Evolutionary conservation across 108 stramenopile species (phyloP).

Genomic region (Seminavis robusta): DNA sequence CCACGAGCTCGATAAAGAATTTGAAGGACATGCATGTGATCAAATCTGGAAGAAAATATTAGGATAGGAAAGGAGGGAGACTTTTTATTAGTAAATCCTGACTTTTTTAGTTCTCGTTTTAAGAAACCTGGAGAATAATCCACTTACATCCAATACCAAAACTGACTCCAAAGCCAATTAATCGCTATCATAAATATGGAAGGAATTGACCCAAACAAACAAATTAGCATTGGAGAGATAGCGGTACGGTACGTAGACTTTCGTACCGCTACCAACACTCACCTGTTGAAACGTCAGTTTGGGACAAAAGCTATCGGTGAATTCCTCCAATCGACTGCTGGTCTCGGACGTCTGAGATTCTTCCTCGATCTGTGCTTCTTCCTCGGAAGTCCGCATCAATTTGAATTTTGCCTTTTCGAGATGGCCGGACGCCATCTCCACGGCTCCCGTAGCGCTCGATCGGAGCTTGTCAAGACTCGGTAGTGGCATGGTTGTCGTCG

Average conservation of each 20-base stretch:
- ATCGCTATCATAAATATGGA: conserved; percentile 15
- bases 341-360: conserved; percentile 22
- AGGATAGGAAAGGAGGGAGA: not conserved
- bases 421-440: too few species aligned
- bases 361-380: too few species aligned
- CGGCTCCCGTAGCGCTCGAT: too few species aligned
- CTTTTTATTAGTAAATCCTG: not conserved
- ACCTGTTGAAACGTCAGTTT: conserved; percentile 78
- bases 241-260: not conserved
- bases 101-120: not conserved
- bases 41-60: conserved; percentile 32
- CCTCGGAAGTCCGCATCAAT: too few species aligned
- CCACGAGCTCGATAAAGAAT: conserved; percentile 71
- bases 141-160: conserved; percentile 74
- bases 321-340: conserved; percentile 46
- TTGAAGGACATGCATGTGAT: conserved; percentile 81
- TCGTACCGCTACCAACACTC: conserved; percentile 1
- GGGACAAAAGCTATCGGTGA: conserved; percentile 67
- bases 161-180: conserved; percentile 64
- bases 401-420: too few species aligned
- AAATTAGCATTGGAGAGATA: not conserved
- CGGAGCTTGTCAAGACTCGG: too few species aligned
- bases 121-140: not conserved
- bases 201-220: not conserved
- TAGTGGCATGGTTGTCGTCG: too few species aligned